Evolutionary conservation across 306 rosid species (phyloP), one percentile per base, ranked within the genome.

Genomic region (Lablab purpureus): DNA sequence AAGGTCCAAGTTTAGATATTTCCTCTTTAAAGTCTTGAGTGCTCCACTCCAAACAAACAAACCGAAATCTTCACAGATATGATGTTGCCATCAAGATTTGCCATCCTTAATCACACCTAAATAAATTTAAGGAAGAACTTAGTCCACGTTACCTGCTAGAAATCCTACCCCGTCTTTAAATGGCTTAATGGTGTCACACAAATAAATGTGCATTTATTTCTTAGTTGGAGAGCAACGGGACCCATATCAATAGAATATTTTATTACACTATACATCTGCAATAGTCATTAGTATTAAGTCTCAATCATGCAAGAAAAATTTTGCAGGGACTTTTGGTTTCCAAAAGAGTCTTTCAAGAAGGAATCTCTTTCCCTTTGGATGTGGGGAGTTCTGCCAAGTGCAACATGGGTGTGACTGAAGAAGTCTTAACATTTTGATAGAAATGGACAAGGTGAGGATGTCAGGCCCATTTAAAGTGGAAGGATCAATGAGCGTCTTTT

Each of bases 1-100:
- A 63, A 63, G 45, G n/a, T 63, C 19, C 40, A 14, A 63, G 13
- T 62, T 30, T 62, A 62, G 13, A 62, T 30, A 62, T 59, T 30
- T 62, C 13, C 22, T 17, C 43, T 12, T 62, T 62, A 62, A 62
- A 27, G 67, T 28, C 21, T 60, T 28, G 40, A 23, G 64, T 23
- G 36, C 27, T 58, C 18, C 64, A 12, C 37, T 27, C 32, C 66
- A 59, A 27, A 4, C 66, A 27, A 14, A 59, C 37, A 59, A 59
- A 59, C 36, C 66, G 27, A 59, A 59, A 59, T 7, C 18, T 13
- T 59, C 12, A 27, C 10, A 25, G 66, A 59, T 59, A 59, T 59
- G 17, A 6, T 25, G 37, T 10, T 59, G 18, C 66, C 37, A 59
- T 22, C 63, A 56, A 56, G 23, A 10, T 56, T 56, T 23, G 15